Percentiles rank a stretch among this genome's conserved stretches.
phyloP scores from a whole-genome alignment of 306 rosid genomes.

The Luffa aegyptiaca region DNA sequence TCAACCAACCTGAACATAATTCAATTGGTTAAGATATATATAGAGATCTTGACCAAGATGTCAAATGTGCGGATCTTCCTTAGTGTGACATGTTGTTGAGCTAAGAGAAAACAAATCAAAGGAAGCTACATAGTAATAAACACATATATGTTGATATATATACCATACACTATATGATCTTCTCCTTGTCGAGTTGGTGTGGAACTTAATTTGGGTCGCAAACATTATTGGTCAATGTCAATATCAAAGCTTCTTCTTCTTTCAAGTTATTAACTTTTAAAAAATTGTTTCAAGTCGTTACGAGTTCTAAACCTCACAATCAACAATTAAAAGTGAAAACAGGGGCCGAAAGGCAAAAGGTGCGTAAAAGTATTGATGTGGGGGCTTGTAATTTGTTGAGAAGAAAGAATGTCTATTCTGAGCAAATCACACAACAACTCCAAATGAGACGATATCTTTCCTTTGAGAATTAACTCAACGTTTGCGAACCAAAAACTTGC shows the following conservation, averaged over 20 bases:
- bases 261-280: background rate
- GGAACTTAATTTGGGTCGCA: background rate
- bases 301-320: background rate
- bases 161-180: too few relatives aligned
- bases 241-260: background rate
- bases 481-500: background rate
- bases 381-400: background rate
- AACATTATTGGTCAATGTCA: background rate
- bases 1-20: too few relatives aligned
- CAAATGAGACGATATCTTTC: background rate
- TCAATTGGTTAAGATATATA: too few relatives aligned
- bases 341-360: background rate
- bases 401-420: background rate
- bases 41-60: too few relatives aligned
- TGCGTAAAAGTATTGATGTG: background rate
- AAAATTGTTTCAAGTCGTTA: background rate
- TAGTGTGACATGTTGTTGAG: too few relatives aligned
- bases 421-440: background rate
- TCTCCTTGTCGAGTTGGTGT: too few relatives aligned
- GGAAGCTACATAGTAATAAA: too few relatives aligned
- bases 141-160: too few relatives aligned
- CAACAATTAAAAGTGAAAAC: background rate
- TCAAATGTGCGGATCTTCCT: too few relatives aligned
- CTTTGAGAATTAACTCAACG: background rate
- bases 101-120: too few relatives aligned